A percentile compares a stretch with the other conserved stretches of the same genome.
Conservation (phyloP, 1,139 yeast species). For the Candida sanyaensis region DNA sequence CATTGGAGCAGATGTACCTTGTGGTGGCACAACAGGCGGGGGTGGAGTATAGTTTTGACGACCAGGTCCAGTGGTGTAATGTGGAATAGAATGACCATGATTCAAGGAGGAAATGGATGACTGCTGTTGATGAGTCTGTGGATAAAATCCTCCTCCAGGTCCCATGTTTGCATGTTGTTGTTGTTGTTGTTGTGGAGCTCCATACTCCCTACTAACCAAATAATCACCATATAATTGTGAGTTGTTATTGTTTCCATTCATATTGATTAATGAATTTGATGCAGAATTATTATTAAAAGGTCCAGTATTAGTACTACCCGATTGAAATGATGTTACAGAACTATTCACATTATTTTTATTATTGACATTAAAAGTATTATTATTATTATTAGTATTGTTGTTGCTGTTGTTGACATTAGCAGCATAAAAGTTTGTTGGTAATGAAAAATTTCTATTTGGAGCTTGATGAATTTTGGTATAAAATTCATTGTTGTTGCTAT, state of each 20-base stretch:
- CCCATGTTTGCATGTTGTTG: conserved; percentile 3
- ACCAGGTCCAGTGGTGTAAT: conserved; percentile 10
- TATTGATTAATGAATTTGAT: conserved; percentile 8
- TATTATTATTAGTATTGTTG: conserved; percentile 5
- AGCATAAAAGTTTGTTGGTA: conserved; percentile 13
- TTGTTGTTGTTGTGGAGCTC: conserved; percentile 5
- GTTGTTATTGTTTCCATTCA: conserved; percentile 7
- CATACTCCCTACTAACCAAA: conserved; percentile 6
- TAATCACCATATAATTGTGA: conserved; percentile 4
- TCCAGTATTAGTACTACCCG: conserved; percentile 6
- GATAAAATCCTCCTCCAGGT: neutral
- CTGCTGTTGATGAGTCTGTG: conserved; percentile 7
- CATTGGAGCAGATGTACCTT: neutral
- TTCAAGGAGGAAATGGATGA: conserved; percentile 10
- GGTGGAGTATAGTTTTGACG: conserved; percentile 10
- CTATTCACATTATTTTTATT: conserved; percentile 9
- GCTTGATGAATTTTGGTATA: conserved; percentile 7
- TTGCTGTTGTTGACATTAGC: conserved; percentile 9
- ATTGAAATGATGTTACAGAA: conserved; percentile 10
- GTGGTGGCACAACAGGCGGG: conserved; percentile 3
- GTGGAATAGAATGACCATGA: conserved; percentile 6
- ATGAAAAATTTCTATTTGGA: conserved; percentile 13
- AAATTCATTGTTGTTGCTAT: conserved; percentile 5
- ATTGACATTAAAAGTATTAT: conserved; percentile 7
- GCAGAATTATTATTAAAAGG: conserved; percentile 10